These are phyloP conservation scores for Fusarium burgessii DNA, from an alignment of 2,329 filamentous ascomycete species.

Conservation along the genomic window DNA sequence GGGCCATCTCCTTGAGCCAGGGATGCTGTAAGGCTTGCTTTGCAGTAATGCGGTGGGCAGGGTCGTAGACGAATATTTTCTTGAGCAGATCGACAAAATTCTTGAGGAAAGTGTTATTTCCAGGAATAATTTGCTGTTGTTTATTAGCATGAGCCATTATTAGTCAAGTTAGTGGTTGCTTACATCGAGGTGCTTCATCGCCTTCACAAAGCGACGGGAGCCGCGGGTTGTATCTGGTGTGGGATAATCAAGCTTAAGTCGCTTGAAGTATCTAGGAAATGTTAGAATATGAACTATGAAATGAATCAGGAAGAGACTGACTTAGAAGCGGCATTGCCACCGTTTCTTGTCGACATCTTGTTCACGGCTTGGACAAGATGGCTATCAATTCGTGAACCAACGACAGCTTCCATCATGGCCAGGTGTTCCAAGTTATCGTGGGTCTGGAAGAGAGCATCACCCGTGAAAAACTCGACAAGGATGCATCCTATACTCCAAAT, in stretches of 20 bases:
- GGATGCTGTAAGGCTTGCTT: conserved; percentile 74
- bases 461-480: conserved; percentile 78
- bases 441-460: conserved; percentile 78
- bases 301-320: conserved; percentile 52
- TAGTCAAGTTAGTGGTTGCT: conserved; percentile 37
- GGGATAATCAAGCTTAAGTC: conserved; percentile 74
- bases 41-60: conserved; percentile 72
- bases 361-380: conserved; percentile 64
- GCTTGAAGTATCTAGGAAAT: conserved; percentile 71
- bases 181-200: conserved; percentile 77
- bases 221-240: conserved; percentile 72
- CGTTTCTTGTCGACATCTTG: conserved; percentile 67
- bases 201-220: conserved; percentile 74
- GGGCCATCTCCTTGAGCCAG: conserved; percentile 74
- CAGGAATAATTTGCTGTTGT: conserved; percentile 72
- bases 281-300: conserved; percentile 42
- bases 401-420: conserved; percentile 81
- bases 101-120: conserved; percentile 68
- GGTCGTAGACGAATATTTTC: conserved; percentile 77
- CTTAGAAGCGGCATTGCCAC: conserved; percentile 73
- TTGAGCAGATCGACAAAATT: conserved; percentile 73
- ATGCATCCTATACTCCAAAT: conserved; percentile 82
- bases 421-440: conserved; percentile 79
- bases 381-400: conserved; percentile 68
- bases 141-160: conserved; percentile 7